Evolutionary conservation across 257 asterid species (phyloP).

Genomic region (Solanum pinnatisectum): DNA sequence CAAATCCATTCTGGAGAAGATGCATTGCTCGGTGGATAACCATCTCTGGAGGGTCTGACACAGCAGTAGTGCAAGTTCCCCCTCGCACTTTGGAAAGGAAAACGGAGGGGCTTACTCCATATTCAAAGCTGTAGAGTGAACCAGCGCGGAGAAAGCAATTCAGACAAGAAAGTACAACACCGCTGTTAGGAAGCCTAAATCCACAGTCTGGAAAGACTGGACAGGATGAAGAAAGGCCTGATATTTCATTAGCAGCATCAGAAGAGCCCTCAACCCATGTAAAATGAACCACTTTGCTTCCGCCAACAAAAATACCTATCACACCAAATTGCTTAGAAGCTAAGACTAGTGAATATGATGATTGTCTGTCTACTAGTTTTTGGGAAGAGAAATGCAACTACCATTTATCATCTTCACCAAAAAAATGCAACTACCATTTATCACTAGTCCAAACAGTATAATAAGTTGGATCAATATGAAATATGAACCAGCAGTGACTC

Average conservation of each 20-base stretch:
- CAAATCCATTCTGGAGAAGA: constrained; percentile 74
- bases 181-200: constrained; percentile 59
- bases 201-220: constrained; percentile 83
- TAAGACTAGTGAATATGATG: neutral
- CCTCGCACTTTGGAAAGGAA: constrained; percentile 84
- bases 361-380: neutral
- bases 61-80: constrained; percentile 91
- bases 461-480: neutral
- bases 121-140: constrained; percentile 60
- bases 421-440: neutral
- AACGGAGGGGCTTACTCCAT: constrained; percentile 55
- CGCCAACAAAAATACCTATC: constrained; percentile 81
- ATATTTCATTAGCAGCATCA: constrained; percentile 18
- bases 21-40: constrained; percentile 85
- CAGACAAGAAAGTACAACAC: constrained; percentile 75
- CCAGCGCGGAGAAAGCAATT: constrained; percentile 77
- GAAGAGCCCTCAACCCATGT: constrained; percentile 42
- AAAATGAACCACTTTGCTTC: constrained; percentile 87
- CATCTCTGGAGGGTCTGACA: constrained; percentile 43
- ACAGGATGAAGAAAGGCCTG: constrained; percentile 31
- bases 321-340: neutral
- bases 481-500: neutral
- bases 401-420: neutral
- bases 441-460: neutral
- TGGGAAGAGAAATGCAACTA: neutral